These are phyloP conservation scores for Aspergillus neotritici DNA, from an alignment of 2,329 filamentous ascomycete genomes.

Conservation along the genomic window DNA sequence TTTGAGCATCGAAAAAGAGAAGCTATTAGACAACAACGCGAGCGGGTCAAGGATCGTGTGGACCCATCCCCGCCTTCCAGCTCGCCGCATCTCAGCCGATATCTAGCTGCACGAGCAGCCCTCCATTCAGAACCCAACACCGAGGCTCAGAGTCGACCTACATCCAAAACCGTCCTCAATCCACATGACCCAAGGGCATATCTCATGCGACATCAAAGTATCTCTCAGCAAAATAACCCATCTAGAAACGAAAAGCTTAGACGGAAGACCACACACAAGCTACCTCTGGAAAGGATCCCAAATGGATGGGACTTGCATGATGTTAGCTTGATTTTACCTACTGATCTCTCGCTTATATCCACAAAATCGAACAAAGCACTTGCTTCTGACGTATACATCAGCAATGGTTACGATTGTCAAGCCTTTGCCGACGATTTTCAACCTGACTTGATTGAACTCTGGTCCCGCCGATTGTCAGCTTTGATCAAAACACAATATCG, in stretches of 20 bases:
- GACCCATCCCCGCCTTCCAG: conserved; percentile 4
- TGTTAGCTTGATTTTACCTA: conserved; percentile 11
- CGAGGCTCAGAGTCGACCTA: neutral
- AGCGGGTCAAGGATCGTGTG: conserved; percentile 11
- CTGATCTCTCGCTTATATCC: conserved; percentile 5
- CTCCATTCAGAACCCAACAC: conserved; percentile 8
- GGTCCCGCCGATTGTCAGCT: conserved; percentile 13
- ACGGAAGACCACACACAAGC: conserved; percentile 17
- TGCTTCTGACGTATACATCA: conserved; percentile 20
- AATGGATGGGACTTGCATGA: conserved; percentile 20
- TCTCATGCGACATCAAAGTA: conserved; percentile 21
- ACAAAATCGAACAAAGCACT: conserved; percentile 1
- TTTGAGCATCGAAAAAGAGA: conserved; percentile 37
- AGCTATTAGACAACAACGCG: conserved; percentile 23
- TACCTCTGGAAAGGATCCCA: conserved; percentile 28
- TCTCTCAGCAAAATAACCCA: neutral
- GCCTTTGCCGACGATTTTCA: conserved; percentile 9
- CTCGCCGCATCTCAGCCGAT: conserved; percentile 29
- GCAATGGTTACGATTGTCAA: conserved; percentile 5
- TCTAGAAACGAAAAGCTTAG: conserved; percentile 6
- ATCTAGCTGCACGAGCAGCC: conserved; percentile 26
- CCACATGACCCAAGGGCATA: conserved; percentile 28
- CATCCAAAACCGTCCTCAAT: conserved; percentile 6
- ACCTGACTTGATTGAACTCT: conserved; percentile 7
- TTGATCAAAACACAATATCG: conserved; percentile 18